Evolutionary conservation across 2,329 filamentous ascomycete genomes (phyloP).

Genomic region (Fusarium sp.): DNA sequence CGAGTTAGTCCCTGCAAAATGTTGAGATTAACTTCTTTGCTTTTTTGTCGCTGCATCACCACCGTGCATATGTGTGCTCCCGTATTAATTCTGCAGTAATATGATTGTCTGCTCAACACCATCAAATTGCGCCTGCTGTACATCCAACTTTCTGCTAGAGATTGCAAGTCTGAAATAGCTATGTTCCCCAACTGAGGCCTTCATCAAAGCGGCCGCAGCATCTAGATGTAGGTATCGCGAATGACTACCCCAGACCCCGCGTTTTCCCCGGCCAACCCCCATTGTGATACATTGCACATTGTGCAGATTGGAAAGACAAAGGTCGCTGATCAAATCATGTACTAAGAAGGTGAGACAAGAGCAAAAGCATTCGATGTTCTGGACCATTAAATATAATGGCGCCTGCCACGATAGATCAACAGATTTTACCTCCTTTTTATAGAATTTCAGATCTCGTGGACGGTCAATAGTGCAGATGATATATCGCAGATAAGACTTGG

Average conservation of each 20-base stretch:
- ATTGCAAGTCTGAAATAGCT: not conserved
- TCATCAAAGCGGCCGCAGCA: not conserved
- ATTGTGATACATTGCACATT: not conserved
- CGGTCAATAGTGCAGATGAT: not conserved
- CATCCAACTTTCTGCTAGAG: not conserved
- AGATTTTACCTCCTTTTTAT: not conserved
- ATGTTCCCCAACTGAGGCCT: not conserved
- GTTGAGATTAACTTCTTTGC: not conserved
- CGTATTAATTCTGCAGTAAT: not conserved
- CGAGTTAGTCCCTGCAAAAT: not conserved
- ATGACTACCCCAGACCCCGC: conserved; percentile 31
- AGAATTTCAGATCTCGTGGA: not conserved
- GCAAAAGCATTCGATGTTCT: not conserved
- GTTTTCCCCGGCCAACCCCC: conserved; percentile 3
- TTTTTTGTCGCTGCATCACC: not conserved
- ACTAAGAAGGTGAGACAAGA: not conserved
- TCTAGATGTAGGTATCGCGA: not conserved
- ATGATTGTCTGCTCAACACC: not conserved
- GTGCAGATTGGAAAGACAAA: not conserved
- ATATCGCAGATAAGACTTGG: not conserved
- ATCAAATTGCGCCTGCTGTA: not conserved
- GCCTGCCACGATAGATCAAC: conserved; percentile 12
- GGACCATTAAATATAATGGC: not conserved
- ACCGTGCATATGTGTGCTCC: not conserved
- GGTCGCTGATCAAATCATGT: not conserved